phyloP scores from a whole-genome alignment of 345 rosid species.

The Salix caprea region DNA sequence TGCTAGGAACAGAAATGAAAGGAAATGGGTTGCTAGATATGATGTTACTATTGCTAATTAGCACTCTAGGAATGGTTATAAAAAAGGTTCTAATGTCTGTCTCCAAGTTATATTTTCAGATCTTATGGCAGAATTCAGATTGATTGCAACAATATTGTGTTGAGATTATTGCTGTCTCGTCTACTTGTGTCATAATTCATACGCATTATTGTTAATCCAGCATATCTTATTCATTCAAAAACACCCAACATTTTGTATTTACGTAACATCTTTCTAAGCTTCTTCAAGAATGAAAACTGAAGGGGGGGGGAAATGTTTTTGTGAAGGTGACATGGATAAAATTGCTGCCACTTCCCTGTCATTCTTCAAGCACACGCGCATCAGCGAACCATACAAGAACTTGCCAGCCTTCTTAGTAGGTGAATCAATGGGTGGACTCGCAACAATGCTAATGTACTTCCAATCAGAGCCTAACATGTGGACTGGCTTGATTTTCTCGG shows the following conservation, averaged over 20 bases:
- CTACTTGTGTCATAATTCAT: too few species aligned
- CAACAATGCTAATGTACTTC: conserved; percentile 86
- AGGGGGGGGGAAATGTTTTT: not conserved
- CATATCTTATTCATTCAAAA: too few species aligned
- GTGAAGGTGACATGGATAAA: conserved; percentile 80
- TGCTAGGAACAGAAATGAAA: not conserved
- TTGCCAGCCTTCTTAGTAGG: conserved; percentile 83
- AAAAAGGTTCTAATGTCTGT: too few species aligned
- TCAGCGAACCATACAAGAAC: conserved; percentile 63
- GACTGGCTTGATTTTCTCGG: conserved; percentile 95
- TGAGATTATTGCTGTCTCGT: too few species aligned
- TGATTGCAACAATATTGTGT: too few species aligned
- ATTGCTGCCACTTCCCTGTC: conserved; percentile 72
- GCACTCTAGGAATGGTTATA: too few species aligned
- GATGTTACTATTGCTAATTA: too few species aligned
- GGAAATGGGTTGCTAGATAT: not conserved
- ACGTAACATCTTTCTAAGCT: too few species aligned
- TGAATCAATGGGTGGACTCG: conserved; percentile 90
- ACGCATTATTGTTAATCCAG: too few species aligned
- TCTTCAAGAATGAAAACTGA: not conserved
- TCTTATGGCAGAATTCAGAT: too few species aligned
- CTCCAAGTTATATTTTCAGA: too few species aligned
- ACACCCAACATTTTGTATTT: too few species aligned
- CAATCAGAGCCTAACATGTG: conserved; percentile 69
- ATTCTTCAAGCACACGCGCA: conserved; percentile 74